Evolutionary conservation across 371 early-diverging fungal species (phyloP).

Genomic region (Actinomucor elegans): DNA sequence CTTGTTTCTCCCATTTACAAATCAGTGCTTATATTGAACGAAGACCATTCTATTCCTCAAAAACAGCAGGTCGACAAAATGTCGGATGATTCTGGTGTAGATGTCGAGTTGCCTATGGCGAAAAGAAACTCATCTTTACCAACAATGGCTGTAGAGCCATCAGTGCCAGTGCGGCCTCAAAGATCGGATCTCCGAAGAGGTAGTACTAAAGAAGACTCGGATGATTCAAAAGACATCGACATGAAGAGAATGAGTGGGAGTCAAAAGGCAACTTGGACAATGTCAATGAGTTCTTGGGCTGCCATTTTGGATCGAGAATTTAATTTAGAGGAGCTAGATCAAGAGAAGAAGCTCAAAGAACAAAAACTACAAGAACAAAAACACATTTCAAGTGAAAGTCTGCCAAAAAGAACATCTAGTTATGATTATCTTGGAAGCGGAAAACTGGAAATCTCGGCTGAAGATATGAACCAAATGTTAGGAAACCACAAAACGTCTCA

Average conservation of each 20-base stretch:
- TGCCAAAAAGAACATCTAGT: not conserved
- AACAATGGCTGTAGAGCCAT: not conserved
- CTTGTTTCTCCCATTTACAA: constrained; percentile 12
- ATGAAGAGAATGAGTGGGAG: constrained; percentile 31
- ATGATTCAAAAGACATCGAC: not conserved
- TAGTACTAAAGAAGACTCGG: not conserved
- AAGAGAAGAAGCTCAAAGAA: constrained; percentile 9
- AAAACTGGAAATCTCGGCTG: not conserved
- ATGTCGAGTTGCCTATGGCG: no score
- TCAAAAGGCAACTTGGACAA: constrained; percentile 47
- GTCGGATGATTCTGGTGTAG: no score
- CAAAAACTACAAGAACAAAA: not conserved
- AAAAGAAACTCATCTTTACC: not conserved
- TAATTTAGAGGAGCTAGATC: constrained; percentile 21
- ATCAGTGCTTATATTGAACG: constrained; percentile 8
- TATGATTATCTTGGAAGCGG: not conserved
- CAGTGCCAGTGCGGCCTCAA: constrained; percentile 11
- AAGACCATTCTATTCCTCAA: not conserved
- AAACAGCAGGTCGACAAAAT: not conserved
- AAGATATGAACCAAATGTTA: not conserved
- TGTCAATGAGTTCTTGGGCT: constrained; percentile 43
- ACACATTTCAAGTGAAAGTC: not conserved
- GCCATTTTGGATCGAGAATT: constrained; percentile 33
- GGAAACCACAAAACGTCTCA: not conserved
- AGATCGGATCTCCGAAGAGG: constrained; percentile 13